Conservation (phyloP, 2,329 filamentous ascomycete species). For the Cladosporium sp. region DNA sequence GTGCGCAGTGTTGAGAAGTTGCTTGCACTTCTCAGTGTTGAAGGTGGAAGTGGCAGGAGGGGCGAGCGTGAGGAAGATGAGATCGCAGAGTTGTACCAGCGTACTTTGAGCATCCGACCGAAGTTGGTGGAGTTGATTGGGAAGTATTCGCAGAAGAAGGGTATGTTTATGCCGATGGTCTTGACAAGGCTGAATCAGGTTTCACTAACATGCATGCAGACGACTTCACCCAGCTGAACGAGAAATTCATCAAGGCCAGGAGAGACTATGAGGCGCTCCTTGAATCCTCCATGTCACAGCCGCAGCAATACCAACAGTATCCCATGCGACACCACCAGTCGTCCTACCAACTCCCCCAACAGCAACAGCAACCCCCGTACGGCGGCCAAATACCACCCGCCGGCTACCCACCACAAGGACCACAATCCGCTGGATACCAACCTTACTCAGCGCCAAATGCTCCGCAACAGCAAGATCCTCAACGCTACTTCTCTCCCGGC, state of each 20-base stretch:
- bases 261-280: constrained; percentile 95
- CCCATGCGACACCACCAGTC: constrained; percentile 21
- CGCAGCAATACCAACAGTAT: constrained; percentile 52
- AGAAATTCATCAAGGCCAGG: constrained; percentile 98
- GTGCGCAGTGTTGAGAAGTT: constrained; percentile 77
- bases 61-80: constrained; percentile 75
- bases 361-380: constrained; percentile 25
- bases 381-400: constrained; percentile 18
- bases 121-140: constrained; percentile 98
- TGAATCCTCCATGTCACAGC: constrained; percentile 93
- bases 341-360: constrained; percentile 13
- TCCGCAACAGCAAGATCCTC: constrained; percentile 30
- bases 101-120: constrained; percentile 87
- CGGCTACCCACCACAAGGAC: constrained; percentile 28
- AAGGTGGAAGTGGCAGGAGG: constrained; percentile 60
- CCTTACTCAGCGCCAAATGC: constrained; percentile 21
- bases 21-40: constrained; percentile 81
- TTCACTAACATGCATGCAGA: constrained; percentile 53
- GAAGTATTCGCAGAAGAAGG: constrained; percentile 99
- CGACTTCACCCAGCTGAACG: constrained; percentile 96
- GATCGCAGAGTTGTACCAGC: constrained; percentile 86
- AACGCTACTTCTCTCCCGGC: constrained; percentile 36
- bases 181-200: constrained; percentile 17
- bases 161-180: constrained; percentile 44
- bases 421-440: constrained; percentile 13